Evolutionary conservation across 352 stramenopile genomes (phyloP).

Genomic region (Lagenidium giganteum): DNA sequence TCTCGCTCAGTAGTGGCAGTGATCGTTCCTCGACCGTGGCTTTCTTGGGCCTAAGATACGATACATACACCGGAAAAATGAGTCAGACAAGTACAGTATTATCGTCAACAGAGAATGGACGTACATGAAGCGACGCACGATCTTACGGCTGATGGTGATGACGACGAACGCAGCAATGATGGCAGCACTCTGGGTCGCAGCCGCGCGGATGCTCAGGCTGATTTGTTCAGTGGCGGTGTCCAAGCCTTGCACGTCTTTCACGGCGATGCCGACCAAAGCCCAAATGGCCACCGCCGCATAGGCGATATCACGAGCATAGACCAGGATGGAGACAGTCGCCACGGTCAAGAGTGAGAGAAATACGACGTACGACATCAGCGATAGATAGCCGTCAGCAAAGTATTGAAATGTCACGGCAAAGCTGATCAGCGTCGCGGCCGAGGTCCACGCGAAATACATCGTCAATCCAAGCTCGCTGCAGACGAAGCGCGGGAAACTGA

Average conservation of each 20-base stretch:
- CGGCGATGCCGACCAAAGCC: constrained; percentile 45
- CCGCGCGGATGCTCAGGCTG: constrained; percentile 60
- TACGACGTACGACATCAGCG: constrained; percentile 47
- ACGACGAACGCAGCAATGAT: constrained; percentile 58
- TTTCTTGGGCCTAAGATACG: neutral
- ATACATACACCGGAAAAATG: too few relatives aligned
- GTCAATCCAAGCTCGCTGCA: constrained; percentile 55
- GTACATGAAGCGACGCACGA: constrained; percentile 1
- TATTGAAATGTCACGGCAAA: constrained; percentile 59
- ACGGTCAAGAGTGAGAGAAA: constrained; percentile 53
- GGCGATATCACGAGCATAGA: constrained; percentile 52
- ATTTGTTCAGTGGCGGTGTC: constrained; percentile 32
- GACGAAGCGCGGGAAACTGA: constrained; percentile 42
- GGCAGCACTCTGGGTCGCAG: constrained; percentile 46
- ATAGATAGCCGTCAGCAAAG: constrained; percentile 35
- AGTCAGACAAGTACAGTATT: too few relatives aligned
- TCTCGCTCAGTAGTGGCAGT: constrained; percentile 2
- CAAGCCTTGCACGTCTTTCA: constrained; percentile 41
- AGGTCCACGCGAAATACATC: constrained; percentile 75
- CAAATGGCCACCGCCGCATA: constrained; percentile 63
- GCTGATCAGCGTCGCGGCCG: constrained; percentile 62
- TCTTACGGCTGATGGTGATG: constrained; percentile 25
- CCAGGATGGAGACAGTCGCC: constrained; percentile 43
- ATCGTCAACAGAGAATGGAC: constrained; percentile 2
- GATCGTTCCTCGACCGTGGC: neutral